Base-by-base conservation (phyloP, 2,329 filamentous ascomycete genomes). In the Arthroderma sp. region DNA sequence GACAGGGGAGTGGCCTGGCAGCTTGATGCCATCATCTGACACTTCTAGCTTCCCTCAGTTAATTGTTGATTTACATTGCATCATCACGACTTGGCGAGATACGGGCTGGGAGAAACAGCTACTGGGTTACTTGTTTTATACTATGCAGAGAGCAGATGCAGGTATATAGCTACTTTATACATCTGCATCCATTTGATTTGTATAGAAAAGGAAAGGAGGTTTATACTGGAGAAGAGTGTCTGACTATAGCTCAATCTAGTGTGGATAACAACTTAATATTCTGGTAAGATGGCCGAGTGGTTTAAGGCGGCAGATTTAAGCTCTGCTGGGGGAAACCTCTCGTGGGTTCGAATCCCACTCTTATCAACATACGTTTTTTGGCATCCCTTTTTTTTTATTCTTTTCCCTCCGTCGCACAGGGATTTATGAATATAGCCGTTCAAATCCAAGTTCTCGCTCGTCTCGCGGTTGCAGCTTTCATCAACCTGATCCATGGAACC, bases 221-320 rank as follows among this genome's bases (percentile, higher is more conserved):
- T 43, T 9, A 43, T 9, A 41, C 38, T 5, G 38, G n/a, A 41
- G 38, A 2, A 19, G 19, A 17, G 4, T 31, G 7, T 31, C 28
- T 31, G 7, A 31, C 28, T 31, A 31, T 31, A 31, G 28, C 7
- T 7, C 7, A 31, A 31, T 31, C 28, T 31, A 31, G 28, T 3
- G 28, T 31, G 7, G 28, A 31, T 31, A 31, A 23, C 39, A 49
- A 51, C 25, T 51, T 51, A 51, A 51, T 51, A 51, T 51, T 51
- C 47, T 33, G 47, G 47, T 51, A 51, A 51, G 47, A 51, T n/a
- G n/a, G n/a, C n/a, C 47, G 47, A 51, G 47, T 51, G 47, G 47
- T 51, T 51, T 51, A 51, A 51, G 47, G 47, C 47, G 47, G 47
- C 47, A 51, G 47, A 51, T 51, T 51, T 51, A 51, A 51, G 47